Percentiles rank a stretch among this genome's conserved stretches.
Evolutionary conservation across 2,329 filamentous ascomycete species (phyloP).

Genomic region (Fusarium udum): DNA sequence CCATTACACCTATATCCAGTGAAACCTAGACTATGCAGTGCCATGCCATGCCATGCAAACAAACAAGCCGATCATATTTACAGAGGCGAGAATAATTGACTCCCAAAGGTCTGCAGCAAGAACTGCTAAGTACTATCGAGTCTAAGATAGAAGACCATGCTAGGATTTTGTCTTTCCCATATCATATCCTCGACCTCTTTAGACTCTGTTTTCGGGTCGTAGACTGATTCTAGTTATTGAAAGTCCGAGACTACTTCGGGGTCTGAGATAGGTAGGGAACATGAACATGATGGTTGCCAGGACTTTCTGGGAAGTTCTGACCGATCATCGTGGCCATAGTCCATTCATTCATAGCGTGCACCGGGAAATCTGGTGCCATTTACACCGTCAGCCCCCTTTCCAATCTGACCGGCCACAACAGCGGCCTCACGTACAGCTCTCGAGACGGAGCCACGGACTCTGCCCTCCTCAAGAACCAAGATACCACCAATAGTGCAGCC

Average conservation of each 20-base stretch:
- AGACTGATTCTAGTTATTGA: background rate
- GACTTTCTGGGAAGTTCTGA: background rate
- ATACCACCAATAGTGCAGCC: slow-evolving; percentile 82
- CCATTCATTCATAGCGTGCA: slow-evolving; percentile 23
- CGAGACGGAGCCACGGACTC: slow-evolving; percentile 72
- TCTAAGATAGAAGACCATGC: slow-evolving; percentile 14
- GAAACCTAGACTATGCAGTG: slow-evolving; percentile 22
- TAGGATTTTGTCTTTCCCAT: background rate
- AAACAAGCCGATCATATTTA: slow-evolving; percentile 29
- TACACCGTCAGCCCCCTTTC: slow-evolving; percentile 51
- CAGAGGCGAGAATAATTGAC: slow-evolving; percentile 32
- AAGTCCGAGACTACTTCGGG: background rate
- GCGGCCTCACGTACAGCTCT: slow-evolving; percentile 77
- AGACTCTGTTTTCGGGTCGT: background rate
- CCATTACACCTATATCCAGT: slow-evolving; percentile 37
- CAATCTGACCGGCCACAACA: slow-evolving; percentile 72
- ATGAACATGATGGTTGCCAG: background rate
- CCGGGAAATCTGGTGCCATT: slow-evolving; percentile 47
- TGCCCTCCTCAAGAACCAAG: slow-evolving; percentile 77
- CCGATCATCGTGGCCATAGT: background rate
- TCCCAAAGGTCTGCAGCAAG: slow-evolving; percentile 22
- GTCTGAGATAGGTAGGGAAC: background rate
- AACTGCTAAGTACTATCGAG: slow-evolving; percentile 27
- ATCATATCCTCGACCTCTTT: background rate
- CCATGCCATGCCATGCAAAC: slow-evolving; percentile 37